Conservation (phyloP, 208 protist genomes). For the Zelonia costaricensis region DNA sequence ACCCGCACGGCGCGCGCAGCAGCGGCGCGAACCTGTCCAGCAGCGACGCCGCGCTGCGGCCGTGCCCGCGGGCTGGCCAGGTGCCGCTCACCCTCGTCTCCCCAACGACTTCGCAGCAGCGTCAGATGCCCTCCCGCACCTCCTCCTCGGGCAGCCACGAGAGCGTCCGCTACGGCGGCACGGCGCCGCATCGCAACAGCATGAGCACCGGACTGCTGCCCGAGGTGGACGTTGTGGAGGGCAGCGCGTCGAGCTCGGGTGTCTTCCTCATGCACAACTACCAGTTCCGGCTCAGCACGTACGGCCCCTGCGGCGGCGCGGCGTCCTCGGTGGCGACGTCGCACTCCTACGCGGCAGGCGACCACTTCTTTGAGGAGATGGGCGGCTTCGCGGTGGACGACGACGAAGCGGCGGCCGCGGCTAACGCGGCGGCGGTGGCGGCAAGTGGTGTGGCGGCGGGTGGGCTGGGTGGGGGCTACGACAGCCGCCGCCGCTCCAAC, state of each 20-base stretch:
- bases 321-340: constrained; percentile 1
- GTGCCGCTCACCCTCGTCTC: neutral
- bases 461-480: neutral
- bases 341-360: constrained; percentile 3
- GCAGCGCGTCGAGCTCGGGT: constrained; percentile 9
- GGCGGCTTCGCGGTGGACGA: constrained; percentile 4
- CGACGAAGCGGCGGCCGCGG: neutral
- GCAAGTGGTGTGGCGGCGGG: neutral
- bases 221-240: constrained; percentile 8
- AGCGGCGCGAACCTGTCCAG: neutral
- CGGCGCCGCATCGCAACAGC: neutral
- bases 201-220: neutral
- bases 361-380: neutral
- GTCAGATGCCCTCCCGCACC: neutral
- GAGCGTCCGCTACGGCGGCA: neutral
- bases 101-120: neutral
- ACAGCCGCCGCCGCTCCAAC: neutral
- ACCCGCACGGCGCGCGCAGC: neutral
- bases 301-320: neutral
- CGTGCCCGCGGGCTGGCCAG: neutral
- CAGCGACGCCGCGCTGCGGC: neutral
- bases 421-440: no score
- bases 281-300: constrained; percentile 7
- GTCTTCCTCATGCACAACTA: constrained; percentile 4
- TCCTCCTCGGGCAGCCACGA: neutral